These are phyloP conservation scores for Entomortierella lignicola DNA, from an alignment of 192 early-diverging fungal species.

Conservation along the genomic window DNA sequence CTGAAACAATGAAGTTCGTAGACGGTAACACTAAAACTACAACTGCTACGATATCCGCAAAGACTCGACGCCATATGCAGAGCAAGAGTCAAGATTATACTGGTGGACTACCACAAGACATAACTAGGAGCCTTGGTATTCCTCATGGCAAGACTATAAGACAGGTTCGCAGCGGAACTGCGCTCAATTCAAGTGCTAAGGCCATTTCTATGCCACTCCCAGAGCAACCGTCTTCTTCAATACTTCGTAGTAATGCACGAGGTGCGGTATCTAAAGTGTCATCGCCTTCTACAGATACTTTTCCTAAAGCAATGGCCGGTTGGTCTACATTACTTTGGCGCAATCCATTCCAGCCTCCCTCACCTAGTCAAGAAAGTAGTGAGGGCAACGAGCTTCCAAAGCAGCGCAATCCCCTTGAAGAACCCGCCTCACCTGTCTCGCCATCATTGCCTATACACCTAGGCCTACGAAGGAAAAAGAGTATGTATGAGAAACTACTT, in stretches of 20 bases:
- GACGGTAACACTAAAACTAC: neutral
- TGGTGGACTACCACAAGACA: neutral
- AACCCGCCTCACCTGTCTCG: neutral
- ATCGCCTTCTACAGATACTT: neutral
- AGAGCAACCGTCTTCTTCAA: neutral
- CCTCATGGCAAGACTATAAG: neutral
- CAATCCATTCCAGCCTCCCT: neutral
- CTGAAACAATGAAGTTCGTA: too few relatives aligned
- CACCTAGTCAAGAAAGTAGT: neutral
- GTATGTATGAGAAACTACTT: constrained; percentile 5
- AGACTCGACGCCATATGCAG: neutral
- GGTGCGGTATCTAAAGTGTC: neutral
- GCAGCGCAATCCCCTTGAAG: neutral
- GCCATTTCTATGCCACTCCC: neutral
- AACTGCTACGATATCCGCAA: neutral
- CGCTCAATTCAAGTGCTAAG: neutral
- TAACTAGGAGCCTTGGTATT: neutral
- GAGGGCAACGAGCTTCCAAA: neutral
- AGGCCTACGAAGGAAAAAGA: neutral
- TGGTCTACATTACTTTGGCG: neutral
- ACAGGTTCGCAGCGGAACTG: neutral
- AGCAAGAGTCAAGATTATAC: constrained; percentile 3
- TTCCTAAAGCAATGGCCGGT: neutral
- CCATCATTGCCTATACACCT: neutral
- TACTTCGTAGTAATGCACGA: neutral